These are phyloP conservation scores for Allomyces arbusculus DNA, from an alignment of 192 early-diverging fungal species.

Conservation along the genomic window DNA sequence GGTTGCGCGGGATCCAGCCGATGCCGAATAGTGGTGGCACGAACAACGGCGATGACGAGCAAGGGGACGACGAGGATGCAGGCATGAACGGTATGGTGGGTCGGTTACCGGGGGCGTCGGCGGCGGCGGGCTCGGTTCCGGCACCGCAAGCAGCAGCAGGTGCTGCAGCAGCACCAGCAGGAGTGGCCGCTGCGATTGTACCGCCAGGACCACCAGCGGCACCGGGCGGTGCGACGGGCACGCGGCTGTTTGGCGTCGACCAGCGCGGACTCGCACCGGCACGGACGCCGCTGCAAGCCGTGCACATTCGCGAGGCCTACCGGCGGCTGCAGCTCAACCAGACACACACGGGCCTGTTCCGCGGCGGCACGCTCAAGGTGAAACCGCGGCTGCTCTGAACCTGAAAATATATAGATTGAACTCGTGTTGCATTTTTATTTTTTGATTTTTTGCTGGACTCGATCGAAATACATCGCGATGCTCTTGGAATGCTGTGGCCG, in stretches of 20 bases:
- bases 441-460: no score
- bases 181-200: not conserved
- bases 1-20: not conserved
- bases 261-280: constrained; percentile 26
- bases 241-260: constrained; percentile 6
- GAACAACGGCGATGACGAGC: not conserved
- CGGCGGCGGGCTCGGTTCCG: not conserved
- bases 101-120: not conserved
- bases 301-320: constrained; percentile 89
- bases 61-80: not conserved
- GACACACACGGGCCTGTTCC: not conserved
- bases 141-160: constrained; percentile 1
- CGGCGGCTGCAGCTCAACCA: constrained; percentile 43
- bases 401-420: not conserved
- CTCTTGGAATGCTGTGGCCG: no score
- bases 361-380: not conserved
- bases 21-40: not conserved
- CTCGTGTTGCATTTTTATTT: no score
- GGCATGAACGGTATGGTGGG: constrained; percentile 3
- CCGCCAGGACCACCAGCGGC: constrained; percentile 6
- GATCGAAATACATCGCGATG: no score
- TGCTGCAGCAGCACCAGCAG: not conserved
- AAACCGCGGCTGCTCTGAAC: not conserved
- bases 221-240: constrained; percentile 12
- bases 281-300: constrained; percentile 56